Base-by-base conservation (phyloP, 495 filamentous ascomycete genomes). In the Podospora pseudocomata region DNA sequence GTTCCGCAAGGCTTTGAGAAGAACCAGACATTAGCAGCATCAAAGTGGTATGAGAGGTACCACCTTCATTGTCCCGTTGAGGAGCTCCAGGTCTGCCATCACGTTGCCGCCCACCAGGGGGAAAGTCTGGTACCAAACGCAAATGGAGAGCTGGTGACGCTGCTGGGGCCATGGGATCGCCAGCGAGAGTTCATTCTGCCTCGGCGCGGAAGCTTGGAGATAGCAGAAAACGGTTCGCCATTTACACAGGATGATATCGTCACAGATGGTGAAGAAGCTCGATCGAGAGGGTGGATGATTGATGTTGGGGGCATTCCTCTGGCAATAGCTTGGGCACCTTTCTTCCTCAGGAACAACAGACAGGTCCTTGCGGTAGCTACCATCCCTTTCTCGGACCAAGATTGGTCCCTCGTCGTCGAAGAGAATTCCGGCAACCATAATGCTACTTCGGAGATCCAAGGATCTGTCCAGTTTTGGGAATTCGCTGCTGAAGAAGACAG, bases 321-420 rank as follows among this genome's bases (percentile, higher is more conserved):
- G 28, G 76, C 78, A 15, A 74, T 84, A 69, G 77, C 69, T 15
- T 85, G 82, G 82, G 80, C 78, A 3, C 80, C 81, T 3, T 63
- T 74, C n/a, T 63, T 74, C n/a, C 60, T 72, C 55, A 67, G 70
- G 27, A 66, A 72, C 20, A 67, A 71, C 28, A 66, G 71, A 19
- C 82, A 85, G 71, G 62, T 83, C 60, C 75, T 85, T 26, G 82
- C 80, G 5, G 73, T 85, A 49, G 75, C 82, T 16, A 70, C 80
- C n/a, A 73, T 78, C n/a, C 81, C 82, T 3, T 78, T 79, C 64
- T 69, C 74, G 1, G 82, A 85, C 58, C 82, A 84, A 56, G 75
- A 71, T 5, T 54, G 61, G 28, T n/a, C 72, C 63, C 39, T 66
- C 68, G 59, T 66, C 53, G 57, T 70, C 72, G 54, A 64, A 60